Conservation (phyloP, 108 stramenopile species). For the Parietichytrium sp. region DNA sequence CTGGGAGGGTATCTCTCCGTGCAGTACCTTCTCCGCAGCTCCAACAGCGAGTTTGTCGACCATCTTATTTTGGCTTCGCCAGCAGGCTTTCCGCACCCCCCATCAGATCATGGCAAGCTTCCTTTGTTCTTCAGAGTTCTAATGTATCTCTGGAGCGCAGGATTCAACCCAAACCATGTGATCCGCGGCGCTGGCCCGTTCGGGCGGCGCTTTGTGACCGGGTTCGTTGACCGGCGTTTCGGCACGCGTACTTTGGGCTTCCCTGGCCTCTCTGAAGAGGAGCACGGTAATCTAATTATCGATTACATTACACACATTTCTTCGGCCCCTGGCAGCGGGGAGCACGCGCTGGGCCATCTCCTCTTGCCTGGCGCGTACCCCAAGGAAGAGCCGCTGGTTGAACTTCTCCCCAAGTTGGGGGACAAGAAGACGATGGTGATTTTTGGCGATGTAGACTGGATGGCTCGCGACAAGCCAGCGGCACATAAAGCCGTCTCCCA, state of each 20-base stretch:
- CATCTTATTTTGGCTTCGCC: not conserved
- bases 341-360: slow-evolving; percentile 11
- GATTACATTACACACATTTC: slow-evolving; percentile 25
- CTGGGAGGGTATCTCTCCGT: slow-evolving; percentile 14
- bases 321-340: slow-evolving; percentile 9
- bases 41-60: not conserved
- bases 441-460: not conserved
- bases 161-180: not conserved
- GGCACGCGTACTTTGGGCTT: slow-evolving; percentile 6
- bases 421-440: not conserved
- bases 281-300: not conserved
- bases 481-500: not conserved
- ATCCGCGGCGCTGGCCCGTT: not conserved
- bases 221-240: not conserved
- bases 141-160: not conserved
- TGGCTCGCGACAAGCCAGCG: not conserved
- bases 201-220: not conserved
- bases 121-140: not conserved
- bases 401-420: not conserved
- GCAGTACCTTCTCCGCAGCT: not conserved
- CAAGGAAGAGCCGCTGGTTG: not conserved
- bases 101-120: not conserved
- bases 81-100: not conserved
- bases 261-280: not conserved
- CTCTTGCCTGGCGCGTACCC: not conserved